phyloP scores from a whole-genome alignment of 345 rosid species.

The Melastoma malabathricum region DNA sequence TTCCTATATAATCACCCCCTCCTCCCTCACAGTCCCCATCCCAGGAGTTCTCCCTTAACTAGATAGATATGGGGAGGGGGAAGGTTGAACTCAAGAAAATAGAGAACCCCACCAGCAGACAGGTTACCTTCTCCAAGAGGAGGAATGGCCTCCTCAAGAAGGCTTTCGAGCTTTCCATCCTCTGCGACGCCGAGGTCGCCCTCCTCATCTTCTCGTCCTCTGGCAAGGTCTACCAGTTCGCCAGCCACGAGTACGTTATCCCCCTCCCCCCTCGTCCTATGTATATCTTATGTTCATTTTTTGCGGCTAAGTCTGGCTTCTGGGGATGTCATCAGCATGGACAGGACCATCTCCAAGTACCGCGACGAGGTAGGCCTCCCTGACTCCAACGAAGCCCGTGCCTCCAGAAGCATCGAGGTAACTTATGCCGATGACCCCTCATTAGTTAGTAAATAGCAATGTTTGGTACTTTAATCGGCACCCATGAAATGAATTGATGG shows the following conservation, averaged over 20 bases:
- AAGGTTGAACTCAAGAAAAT: slow-evolving; percentile 51
- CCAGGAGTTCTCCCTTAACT: no score
- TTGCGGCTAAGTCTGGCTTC: no score
- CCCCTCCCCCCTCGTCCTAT: no score
- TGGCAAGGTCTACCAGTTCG: slow-evolving; percentile 37
- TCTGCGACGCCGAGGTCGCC: slow-evolving; percentile 55
- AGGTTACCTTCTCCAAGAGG: slow-evolving; percentile 58
- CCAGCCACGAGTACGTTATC: slow-evolving; percentile 38
- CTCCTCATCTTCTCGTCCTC: slow-evolving; percentile 38
- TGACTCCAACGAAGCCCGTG: slow-evolving; percentile 10
- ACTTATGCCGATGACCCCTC: no score
- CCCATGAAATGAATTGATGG: no score
- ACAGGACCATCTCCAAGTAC: slow-evolving; percentile 28
- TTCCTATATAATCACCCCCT: no score
- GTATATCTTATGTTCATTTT: no score
- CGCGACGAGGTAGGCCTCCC: slow-evolving; percentile 24
- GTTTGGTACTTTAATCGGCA: no score
- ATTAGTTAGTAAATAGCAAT: no score
- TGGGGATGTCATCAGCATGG: slow-evolving; percentile 29
- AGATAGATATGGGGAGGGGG: slow-evolving; percentile 42
- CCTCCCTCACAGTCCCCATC: no score
- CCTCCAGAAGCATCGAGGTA: slow-evolving; percentile 29
- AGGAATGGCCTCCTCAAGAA: slow-evolving; percentile 49
- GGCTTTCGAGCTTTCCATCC: slow-evolving; percentile 54
- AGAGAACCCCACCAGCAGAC: slow-evolving; percentile 47